A percentile compares a stretch with the other conserved stretches of the same genome.
Conservation (phyloP, 2,329 filamentous ascomycete genomes). For the Berkeleyomyces basicola region DNA sequence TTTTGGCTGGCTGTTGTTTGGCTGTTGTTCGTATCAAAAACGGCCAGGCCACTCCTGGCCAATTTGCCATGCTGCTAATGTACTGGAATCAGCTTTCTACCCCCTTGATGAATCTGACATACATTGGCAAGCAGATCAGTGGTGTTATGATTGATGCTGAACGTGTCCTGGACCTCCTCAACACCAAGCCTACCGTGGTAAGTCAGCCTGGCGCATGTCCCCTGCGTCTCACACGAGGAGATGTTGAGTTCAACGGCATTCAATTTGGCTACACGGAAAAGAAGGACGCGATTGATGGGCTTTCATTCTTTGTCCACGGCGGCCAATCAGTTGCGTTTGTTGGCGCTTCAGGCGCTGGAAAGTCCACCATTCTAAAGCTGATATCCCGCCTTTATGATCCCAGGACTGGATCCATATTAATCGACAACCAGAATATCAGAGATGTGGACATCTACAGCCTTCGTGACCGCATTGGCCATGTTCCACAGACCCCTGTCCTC, state of each 20-base stretch:
- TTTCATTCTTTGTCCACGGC: constrained; percentile 33
- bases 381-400: constrained; percentile 44
- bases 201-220: constrained; percentile 34
- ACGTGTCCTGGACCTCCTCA: constrained; percentile 40
- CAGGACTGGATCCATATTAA: constrained; percentile 32
- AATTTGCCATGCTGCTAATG: constrained; percentile 54
- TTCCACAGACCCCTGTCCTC: constrained; percentile 37
- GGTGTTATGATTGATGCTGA: constrained; percentile 41
- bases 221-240: constrained; percentile 33
- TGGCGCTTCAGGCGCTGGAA: constrained; percentile 42
- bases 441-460: constrained; percentile 35
- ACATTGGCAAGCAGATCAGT: constrained; percentile 38
- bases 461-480: constrained; percentile 37
- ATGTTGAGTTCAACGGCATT: constrained; percentile 38
- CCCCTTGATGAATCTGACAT: constrained; percentile 53
- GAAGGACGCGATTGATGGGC: constrained; percentile 37
- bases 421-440: constrained; percentile 41
- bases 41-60: constrained; percentile 42
- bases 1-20: constrained; percentile 45
- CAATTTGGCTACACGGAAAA: constrained; percentile 43
- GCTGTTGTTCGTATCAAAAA: constrained; percentile 49
- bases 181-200: constrained; percentile 36
- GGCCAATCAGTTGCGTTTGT: constrained; percentile 43
- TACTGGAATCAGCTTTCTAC: constrained; percentile 60
- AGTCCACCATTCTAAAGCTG: constrained; percentile 42